Evolutionary conservation across 2,329 filamentous ascomycete species (phyloP).

Genomic region (Coniosporium tulheliwenetii): DNA sequence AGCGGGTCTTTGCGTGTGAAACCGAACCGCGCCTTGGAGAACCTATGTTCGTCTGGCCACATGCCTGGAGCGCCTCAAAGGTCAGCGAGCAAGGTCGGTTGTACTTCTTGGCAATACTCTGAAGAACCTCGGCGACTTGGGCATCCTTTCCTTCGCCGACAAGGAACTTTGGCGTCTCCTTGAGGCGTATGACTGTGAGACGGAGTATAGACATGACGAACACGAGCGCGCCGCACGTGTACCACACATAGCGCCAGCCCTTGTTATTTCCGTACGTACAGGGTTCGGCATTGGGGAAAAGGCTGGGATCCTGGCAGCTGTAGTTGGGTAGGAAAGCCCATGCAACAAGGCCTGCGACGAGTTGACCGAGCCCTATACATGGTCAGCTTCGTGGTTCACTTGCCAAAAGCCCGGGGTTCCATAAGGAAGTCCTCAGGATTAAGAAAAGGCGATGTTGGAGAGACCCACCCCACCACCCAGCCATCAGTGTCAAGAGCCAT

Average conservation of each 20-base stretch:
- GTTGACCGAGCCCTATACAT: slow-evolving; percentile 27
- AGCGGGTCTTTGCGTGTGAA: slow-evolving; percentile 14
- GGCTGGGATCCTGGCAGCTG: slow-evolving; percentile 25
- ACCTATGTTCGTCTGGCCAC: slow-evolving; percentile 16
- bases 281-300: slow-evolving; percentile 17
- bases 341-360: slow-evolving; percentile 36
- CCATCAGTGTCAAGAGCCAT: slow-evolving; percentile 49
- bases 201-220: slow-evolving; percentile 36
- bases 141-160: slow-evolving; percentile 37
- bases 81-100: slow-evolving; percentile 36
- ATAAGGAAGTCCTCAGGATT: too few relatives aligned
- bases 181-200: slow-evolving; percentile 36
- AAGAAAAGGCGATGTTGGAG: too few relatives aligned
- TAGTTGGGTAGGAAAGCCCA: slow-evolving; percentile 37
- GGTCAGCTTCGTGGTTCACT: slow-evolving; percentile 8
- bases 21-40: slow-evolving; percentile 5
- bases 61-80: slow-evolving; percentile 30
- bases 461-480: slow-evolving; percentile 35
- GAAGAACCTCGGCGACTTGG: slow-evolving; percentile 33
- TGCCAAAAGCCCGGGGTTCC: too few relatives aligned
- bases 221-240: slow-evolving; percentile 36
- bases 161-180: slow-evolving; percentile 42
- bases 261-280: slow-evolving; percentile 37
- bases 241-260: slow-evolving; percentile 44
- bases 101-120: slow-evolving; percentile 35